Conservation (phyloP, 306 rosid species). For the Rosa persica region DNA sequence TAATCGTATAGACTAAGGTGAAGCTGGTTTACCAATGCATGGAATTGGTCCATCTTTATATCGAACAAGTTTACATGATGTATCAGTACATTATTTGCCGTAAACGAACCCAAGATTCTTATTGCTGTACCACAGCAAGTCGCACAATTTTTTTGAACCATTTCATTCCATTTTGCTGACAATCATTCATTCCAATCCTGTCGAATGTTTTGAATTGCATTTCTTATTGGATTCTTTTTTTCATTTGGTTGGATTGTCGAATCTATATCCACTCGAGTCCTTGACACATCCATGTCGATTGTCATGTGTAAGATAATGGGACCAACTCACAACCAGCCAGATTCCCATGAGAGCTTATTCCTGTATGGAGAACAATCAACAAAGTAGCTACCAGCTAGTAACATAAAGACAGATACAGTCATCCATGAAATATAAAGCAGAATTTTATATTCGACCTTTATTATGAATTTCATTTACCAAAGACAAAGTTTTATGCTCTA, state of each 20-base stretch:
- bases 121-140: too few species aligned
- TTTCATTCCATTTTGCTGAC: neutral
- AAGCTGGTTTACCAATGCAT: neutral
- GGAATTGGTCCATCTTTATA: neutral
- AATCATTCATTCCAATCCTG: neutral
- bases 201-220: neutral
- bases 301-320: neutral
- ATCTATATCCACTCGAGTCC: slow-evolving; percentile 4
- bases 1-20: neutral
- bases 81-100: neutral
- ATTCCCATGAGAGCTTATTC: neutral
- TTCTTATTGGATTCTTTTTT: neutral
- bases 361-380: neutral
- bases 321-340: neutral
- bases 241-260: neutral
- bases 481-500: too few species aligned
- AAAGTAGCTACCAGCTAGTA: neutral
- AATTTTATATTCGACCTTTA: neutral
- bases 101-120: too few species aligned
- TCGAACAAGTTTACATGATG: neutral
- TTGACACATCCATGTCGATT: neutral
- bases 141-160: neutral
- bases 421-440: neutral
- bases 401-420: neutral
- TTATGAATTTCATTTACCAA: neutral